A percentile compares a stretch with the other conserved stretches of the same genome.
Evolutionary conservation across 1,284 basidiomycete genomes (phyloP).

Genomic region (Porogramme epimiltina): DNA sequence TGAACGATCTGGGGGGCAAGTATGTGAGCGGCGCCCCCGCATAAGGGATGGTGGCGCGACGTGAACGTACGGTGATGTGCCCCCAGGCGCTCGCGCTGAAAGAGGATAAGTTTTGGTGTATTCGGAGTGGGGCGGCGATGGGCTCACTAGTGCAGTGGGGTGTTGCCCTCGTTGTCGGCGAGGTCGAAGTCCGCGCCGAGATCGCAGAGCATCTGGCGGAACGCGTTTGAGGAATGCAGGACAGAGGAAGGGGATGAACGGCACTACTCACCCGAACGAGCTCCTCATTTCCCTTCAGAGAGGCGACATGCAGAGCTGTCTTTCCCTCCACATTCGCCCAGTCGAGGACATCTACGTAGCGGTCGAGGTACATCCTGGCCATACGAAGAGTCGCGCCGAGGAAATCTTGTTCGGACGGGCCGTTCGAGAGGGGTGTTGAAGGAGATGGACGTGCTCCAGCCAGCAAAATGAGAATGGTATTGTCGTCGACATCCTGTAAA

Average conservation of each 20-base stretch:
- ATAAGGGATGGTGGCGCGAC: constrained; percentile 4
- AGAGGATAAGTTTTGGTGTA: constrained; percentile 14
- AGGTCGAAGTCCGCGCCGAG: constrained; percentile 86
- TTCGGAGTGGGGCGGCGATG: constrained; percentile 6
- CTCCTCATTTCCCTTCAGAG: constrained; percentile 87
- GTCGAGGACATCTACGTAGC: constrained; percentile 83
- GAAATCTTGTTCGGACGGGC: constrained; percentile 56
- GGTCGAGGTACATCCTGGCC: constrained; percentile 80
- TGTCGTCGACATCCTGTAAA: constrained; percentile 81
- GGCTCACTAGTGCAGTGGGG: constrained; percentile 88
- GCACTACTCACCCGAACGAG: constrained; percentile 71
- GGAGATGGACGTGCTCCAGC: constrained; percentile 70
- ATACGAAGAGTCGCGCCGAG: constrained; percentile 75
- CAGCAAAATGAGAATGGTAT: constrained; percentile 87
- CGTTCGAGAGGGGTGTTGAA: constrained; percentile 47
- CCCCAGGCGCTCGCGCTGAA: constrained; percentile 84
- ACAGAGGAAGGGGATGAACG: constrained; percentile 23
- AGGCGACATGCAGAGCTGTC: constrained; percentile 88
- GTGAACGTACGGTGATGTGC: constrained; percentile 64
- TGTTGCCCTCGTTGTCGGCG: constrained; percentile 89
- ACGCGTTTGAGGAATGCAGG: constrained; percentile 12
- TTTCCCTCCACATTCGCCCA: constrained; percentile 89
- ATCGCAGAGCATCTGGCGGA: constrained; percentile 82
- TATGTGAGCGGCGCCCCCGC: constrained; percentile 20
- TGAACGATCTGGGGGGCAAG: constrained; percentile 69